These are phyloP conservation scores for Wickerhamiella cacticola DNA, from an alignment of 805 yeast species.

Conservation along the genomic window DNA sequence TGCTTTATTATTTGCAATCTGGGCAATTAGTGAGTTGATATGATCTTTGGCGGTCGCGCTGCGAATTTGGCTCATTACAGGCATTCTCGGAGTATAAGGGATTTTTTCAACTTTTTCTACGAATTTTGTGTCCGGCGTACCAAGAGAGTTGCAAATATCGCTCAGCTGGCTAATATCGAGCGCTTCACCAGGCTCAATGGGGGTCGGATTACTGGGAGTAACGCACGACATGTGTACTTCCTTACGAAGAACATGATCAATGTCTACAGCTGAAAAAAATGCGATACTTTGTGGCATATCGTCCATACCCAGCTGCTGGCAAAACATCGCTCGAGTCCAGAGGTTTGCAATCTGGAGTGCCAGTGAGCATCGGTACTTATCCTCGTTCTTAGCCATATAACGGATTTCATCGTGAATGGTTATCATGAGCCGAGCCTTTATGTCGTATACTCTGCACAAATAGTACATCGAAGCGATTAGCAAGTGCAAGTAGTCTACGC, in stretches of 20 bases:
- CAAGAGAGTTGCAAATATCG: conserved; percentile 21
- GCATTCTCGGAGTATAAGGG: background rate
- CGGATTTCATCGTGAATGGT: conserved; percentile 95
- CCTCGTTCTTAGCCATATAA: conserved; percentile 60
- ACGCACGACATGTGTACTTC: conserved; percentile 87
- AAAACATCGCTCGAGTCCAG: conserved; percentile 95
- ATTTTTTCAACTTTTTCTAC: conserved; percentile 7
- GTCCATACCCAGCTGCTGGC: conserved; percentile 78
- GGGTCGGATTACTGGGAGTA: conserved; percentile 69
- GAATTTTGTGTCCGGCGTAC: conserved; percentile 3
- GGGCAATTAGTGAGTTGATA: conserved; percentile 5
- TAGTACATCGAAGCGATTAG: conserved; percentile 80
- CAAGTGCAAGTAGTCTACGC: conserved; percentile 89
- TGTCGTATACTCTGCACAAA: conserved; percentile 45
- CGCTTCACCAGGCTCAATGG: conserved; percentile 72
- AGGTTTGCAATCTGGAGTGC: conserved; percentile 78
- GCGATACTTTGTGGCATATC: conserved; percentile 94
- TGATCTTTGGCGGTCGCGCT: background rate
- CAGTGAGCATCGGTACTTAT: conserved; percentile 64
- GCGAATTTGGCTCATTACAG: conserved; percentile 8
- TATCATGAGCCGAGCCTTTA: conserved; percentile 66
- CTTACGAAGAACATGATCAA: conserved; percentile 77
- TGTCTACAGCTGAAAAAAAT: conserved; percentile 85
- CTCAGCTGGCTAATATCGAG: conserved; percentile 47
- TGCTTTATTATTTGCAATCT: background rate